Conservation (phyloP, 768 basidiomycete species). For the Dentipellis sp. region DNA sequence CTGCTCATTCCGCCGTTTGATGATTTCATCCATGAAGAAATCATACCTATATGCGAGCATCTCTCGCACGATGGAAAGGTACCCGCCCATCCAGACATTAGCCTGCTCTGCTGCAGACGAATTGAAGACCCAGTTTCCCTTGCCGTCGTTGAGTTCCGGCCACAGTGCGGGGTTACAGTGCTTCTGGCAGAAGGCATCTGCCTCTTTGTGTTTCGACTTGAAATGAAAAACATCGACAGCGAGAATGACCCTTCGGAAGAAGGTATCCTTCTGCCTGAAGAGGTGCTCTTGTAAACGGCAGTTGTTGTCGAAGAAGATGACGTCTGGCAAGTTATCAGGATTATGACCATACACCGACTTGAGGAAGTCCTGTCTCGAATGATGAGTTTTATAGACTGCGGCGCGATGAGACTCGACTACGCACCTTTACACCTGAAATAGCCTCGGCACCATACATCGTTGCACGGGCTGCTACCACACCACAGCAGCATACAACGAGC, state of each 20-base stretch:
- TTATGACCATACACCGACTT: not conserved
- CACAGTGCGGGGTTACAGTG: conserved; percentile 15
- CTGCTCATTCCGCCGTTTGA: conserved; percentile 19
- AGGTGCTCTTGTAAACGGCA: not conserved
- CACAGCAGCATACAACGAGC: conserved; percentile 20
- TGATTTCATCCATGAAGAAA: conserved; percentile 32
- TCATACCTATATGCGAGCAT: conserved; percentile 24
- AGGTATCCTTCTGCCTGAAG: not conserved
- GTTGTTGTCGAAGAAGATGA: conserved; percentile 2
- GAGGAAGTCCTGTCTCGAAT: not conserved
- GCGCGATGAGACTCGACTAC: not conserved
- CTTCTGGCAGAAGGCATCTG: conserved; percentile 9
- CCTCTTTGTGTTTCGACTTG: conserved; percentile 16
- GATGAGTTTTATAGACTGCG: no score
- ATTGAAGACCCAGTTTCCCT: conserved; percentile 18
- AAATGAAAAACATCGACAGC: conserved; percentile 18
- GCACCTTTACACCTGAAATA: not conserved
- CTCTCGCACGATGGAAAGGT: conserved; percentile 23
- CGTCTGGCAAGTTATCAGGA: not conserved
- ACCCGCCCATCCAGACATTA: conserved; percentile 18
- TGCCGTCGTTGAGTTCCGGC: conserved; percentile 2
- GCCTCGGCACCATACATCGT: conserved; percentile 21
- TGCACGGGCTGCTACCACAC: conserved; percentile 16
- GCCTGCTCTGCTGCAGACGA: conserved; percentile 19
- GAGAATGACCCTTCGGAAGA: conserved; percentile 6